Percentiles rank a stretch among this genome's conserved stretches.
Conservation (phyloP, 495 filamentous ascomycete species). For the Penicillium dipodomyicola region DNA sequence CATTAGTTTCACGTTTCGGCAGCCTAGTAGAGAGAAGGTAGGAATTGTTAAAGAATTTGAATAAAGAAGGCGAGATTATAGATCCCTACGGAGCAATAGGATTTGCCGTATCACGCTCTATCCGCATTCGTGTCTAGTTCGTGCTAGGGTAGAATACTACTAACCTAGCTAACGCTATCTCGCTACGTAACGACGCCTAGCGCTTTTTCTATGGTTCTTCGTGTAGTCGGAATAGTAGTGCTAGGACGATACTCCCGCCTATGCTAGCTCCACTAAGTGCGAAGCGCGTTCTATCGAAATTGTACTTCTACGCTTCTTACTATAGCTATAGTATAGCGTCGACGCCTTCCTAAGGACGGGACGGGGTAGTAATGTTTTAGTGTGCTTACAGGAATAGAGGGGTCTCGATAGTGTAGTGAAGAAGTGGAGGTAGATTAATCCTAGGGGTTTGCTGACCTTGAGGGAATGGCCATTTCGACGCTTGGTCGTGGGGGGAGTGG, state of each 20-base stretch:
- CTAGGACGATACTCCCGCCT: constrained; percentile 73
- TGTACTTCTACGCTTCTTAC: constrained; percentile 44
- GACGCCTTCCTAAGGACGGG: constrained; percentile 53
- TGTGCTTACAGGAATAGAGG: constrained; percentile 1
- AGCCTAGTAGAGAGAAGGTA: constrained; percentile 17
- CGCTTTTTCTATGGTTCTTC: constrained; percentile 20
- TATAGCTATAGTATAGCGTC: constrained; percentile 56
- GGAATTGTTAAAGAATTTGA: constrained; percentile 22
- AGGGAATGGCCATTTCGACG: constrained; percentile 20
- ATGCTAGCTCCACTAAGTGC: constrained; percentile 69
- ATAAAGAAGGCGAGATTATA: constrained; percentile 14
- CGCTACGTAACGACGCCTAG: background rate
- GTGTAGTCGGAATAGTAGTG: constrained; percentile 60
- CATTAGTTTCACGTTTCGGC: constrained; percentile 20
- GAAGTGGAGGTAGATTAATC: constrained; percentile 23
- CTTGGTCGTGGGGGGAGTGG: constrained; percentile 15
- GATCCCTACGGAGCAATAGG: constrained; percentile 15
- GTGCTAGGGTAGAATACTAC: constrained; percentile 71
- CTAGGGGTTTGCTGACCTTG: constrained; percentile 17
- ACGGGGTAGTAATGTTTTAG: background rate
- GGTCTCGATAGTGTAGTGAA: constrained; percentile 17
- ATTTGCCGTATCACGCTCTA: constrained; percentile 34
- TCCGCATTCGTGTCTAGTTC: constrained; percentile 68
- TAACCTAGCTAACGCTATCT: constrained; percentile 36
- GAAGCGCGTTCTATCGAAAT: constrained; percentile 53